Evolutionary conservation across 768 basidiomycete genomes (phyloP), one percentile per base, ranked within the genome.

Genomic region (Mycena olivaceomarginata): DNA sequence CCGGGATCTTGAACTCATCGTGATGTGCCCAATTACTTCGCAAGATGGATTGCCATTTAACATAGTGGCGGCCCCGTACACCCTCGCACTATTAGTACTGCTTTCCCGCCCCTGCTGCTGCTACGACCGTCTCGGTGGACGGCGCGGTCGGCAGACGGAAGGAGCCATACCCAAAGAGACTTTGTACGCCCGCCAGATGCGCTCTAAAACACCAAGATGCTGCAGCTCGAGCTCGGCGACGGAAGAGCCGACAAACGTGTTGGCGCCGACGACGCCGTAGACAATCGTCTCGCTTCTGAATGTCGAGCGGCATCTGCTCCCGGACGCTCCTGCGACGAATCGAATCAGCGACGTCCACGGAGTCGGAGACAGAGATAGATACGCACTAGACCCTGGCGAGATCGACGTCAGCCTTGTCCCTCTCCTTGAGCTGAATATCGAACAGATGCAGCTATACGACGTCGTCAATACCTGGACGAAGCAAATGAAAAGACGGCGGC

Each of bases 221-320:
- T 65, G 39, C n/a, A n/a, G 43, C 39, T 60, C 43, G 25, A 25
- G 25, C 46, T 7, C 9, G 11, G 25, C 20, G 48, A 31, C 8
- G 5, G 59, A 41, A 10, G 45, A 43, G 20, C 62, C 11, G 15
- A 41, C 16, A 11, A 43, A 64, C 20, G 74, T 41, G 65, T 69
- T n/a, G 39, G 72, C 62, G 45, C 74, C 74, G 6, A 79, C 75
- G 13, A 79, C 75, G 18, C 75, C 75, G 62, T 79, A 79, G 12
- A 79, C 43, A n/a, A 31, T 79, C 75, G 16, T 79, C 75, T 43
- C 78, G 75, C 53, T 79, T 79, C 56, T n/a, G n/a, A n/a, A n/a
- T n/a, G n/a, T 79, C 78, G 57, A 79, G 75, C 1, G 78, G 75
- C 7, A 79, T 76, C 59, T 79, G 48, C 48, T 48, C 48, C 48